Conservation (phyloP, 805 yeast species). For the Ogataea populi-albae region DNA sequence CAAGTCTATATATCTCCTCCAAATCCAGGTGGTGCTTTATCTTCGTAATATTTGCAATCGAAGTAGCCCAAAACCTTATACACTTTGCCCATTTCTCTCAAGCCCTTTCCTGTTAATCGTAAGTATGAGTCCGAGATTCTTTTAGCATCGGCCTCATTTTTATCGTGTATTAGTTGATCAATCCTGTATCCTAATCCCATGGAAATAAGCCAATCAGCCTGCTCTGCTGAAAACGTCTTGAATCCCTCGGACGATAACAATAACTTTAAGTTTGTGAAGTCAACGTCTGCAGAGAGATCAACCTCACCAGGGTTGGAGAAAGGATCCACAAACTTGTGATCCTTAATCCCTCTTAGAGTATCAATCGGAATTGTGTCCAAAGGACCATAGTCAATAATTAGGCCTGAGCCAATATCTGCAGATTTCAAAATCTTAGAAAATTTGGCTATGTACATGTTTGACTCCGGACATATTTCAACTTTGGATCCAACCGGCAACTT, state of each 20-base stretch:
- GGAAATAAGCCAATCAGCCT: slow-evolving; percentile 75
- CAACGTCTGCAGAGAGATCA: slow-evolving; percentile 82
- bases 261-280: slow-evolving; percentile 56
- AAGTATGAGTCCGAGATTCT: slow-evolving; percentile 55
- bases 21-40: slow-evolving; percentile 52
- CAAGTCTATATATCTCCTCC: slow-evolving; percentile 28
- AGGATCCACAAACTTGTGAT: slow-evolving; percentile 74
- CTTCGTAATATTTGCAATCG: slow-evolving; percentile 36
- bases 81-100: slow-evolving; percentile 68
- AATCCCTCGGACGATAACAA: slow-evolving; percentile 30
- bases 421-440: slow-evolving; percentile 41
- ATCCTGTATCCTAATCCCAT: slow-evolving; percentile 75
- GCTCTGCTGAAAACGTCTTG: slow-evolving; percentile 40
- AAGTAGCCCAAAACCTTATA: slow-evolving; percentile 67
- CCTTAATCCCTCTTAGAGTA: slow-evolving; percentile 67
- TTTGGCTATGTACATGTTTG: slow-evolving; percentile 54
- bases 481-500: slow-evolving; percentile 54
- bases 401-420: slow-evolving; percentile 54
- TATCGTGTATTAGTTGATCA: slow-evolving; percentile 50
- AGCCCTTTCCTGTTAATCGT: slow-evolving; percentile 60
- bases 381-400: slow-evolving; percentile 79
- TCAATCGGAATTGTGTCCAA: slow-evolving; percentile 59
- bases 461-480: slow-evolving; percentile 74
- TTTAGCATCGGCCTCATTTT: slow-evolving; percentile 43
- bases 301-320: slow-evolving; percentile 74